Conservation (phyloP, 768 basidiomycete species). For the Pholiota molesta region DNA sequence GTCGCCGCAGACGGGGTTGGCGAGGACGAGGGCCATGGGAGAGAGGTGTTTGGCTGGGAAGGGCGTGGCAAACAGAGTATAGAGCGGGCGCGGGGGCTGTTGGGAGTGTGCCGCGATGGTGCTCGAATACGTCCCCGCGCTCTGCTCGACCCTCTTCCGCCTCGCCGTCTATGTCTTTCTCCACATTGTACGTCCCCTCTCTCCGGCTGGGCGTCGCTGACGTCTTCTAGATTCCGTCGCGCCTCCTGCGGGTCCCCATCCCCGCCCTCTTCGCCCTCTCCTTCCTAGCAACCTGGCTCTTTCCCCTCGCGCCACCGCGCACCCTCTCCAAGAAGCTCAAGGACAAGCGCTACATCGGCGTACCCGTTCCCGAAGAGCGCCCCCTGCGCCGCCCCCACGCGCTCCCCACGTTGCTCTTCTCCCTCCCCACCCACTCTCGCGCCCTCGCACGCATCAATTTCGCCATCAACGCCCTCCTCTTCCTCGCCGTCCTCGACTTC, state of each 20-base stretch:
- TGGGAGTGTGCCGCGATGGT: conserved; percentile 13
- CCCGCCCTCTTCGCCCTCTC: conserved; percentile 34
- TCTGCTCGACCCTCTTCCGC: conserved; percentile 43
- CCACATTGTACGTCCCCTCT: conserved; percentile 42
- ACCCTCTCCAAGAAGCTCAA: conserved; percentile 3
- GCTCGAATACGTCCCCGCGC: conserved; percentile 25
- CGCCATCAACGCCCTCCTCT: conserved; percentile 35
- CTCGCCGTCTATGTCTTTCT: conserved; percentile 50
- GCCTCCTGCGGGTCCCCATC: conserved; percentile 35
- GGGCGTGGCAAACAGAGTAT: too few relatives aligned
- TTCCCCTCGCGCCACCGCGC: neutral
- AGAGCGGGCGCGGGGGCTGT: neutral
- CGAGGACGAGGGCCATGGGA: conserved; percentile 58
- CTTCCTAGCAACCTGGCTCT: conserved; percentile 26
- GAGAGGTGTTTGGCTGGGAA: too few relatives aligned
- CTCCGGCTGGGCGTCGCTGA: neutral
- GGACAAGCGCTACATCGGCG: neutral
- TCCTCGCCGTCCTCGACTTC: conserved; percentile 49
- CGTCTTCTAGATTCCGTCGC: conserved; percentile 40
- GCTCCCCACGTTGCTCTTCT: conserved; percentile 26
- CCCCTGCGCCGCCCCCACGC: neutral
- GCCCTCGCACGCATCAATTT: conserved; percentile 32
- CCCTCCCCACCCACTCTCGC: conserved; percentile 37
- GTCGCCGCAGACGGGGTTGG: conserved; percentile 79
- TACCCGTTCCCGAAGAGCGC: neutral